Base-by-base conservation (phyloP, 192 early-diverging fungal genomes). In the Coemansia sp. region DNA sequence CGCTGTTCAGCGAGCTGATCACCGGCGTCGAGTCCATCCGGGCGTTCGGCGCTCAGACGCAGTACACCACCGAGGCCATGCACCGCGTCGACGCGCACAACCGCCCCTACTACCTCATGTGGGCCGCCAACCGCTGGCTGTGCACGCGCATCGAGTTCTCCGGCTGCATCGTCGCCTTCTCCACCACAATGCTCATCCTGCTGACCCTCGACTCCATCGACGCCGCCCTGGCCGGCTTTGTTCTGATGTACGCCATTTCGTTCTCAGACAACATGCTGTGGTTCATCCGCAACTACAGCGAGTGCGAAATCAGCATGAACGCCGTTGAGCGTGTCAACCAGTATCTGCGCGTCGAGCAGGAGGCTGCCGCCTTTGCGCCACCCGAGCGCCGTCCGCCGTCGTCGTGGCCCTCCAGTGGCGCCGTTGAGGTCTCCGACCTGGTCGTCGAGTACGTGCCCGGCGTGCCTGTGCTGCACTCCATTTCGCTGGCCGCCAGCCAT, bases 81-180 rank as follows among this genome's bases (percentile, higher is more conserved):
- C 51, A 47, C 27, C 83, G 85, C 44, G 72, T 86, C 13, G 86
- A 98, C 66, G 75, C 70, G 47, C 91, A 93, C 79, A 93, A 95
- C 70, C 81, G 93, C 13, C 87, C 93, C 7, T 93, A 85, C 67
- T 87, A 93, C 56, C 85, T 87, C 66, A 81, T 95, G 78, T 93
- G 93, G 92, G 84, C 84, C 0, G 83, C 89, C 25, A 98, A 95
- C 81, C 83, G 94, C 50, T 96, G 94, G 94, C 77, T 97, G 38
- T 89, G 87, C 58, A 81, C 88, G 51, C 85, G 96, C 43, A 90
- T 90, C 30, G 94, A 93, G 53, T 64, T 90, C 23, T 75, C 89
- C 0, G 91, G 88, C 34, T 85, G 86, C 12, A 64, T 90, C 19
- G 89, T 96, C n/a, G 69, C 84, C 17, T 88, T 95, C 39, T 78